Percentiles rank a stretch among this genome's conserved stretches.
Conservation (phyloP, 441 rosid species). For the Manihot esculenta region DNA sequence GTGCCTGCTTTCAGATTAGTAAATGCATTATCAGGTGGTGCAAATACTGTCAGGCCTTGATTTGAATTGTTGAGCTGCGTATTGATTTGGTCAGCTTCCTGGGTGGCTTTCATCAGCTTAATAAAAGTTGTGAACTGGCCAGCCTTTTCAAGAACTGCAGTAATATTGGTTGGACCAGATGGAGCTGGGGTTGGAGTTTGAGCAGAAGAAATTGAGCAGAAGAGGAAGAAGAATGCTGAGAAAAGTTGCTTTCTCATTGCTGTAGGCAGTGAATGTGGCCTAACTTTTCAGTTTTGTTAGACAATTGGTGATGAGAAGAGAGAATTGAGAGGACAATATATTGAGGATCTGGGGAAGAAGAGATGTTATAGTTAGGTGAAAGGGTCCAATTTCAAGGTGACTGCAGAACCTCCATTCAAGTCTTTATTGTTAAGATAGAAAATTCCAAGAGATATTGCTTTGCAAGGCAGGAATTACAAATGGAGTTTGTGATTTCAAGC, state of each 20-base stretch:
- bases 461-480: constrained; percentile 30
- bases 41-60: constrained; percentile 74
- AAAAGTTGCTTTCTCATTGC: constrained; percentile 36
- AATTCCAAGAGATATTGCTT: constrained; percentile 37
- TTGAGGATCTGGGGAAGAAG: background rate
- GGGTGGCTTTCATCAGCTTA: constrained; percentile 59
- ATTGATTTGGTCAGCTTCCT: constrained; percentile 67
- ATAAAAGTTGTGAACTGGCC: constrained; percentile 78
- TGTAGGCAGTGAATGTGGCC: background rate
- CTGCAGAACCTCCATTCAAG: constrained; percentile 23
- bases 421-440: constrained; percentile 31
- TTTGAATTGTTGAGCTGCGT: constrained; percentile 70
- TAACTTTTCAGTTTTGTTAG: constrained; percentile 6
- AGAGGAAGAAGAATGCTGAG: constrained; percentile 28
- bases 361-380: constrained; percentile 43
- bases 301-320: background rate
- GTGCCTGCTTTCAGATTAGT: constrained; percentile 62
- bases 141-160: constrained; percentile 69
- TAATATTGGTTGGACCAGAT: constrained; percentile 60
- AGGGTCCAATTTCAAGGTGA: constrained; percentile 31
- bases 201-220: constrained; percentile 31
- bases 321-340: constrained; percentile 14
- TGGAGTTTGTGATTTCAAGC: background rate
- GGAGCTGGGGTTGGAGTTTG: constrained; percentile 51
- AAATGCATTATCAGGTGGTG: constrained; percentile 80